These are phyloP conservation scores for Plasmodium gallinaceum DNA, from an alignment of 169 alveolate genomes.

Conservation along the genomic window DNA sequence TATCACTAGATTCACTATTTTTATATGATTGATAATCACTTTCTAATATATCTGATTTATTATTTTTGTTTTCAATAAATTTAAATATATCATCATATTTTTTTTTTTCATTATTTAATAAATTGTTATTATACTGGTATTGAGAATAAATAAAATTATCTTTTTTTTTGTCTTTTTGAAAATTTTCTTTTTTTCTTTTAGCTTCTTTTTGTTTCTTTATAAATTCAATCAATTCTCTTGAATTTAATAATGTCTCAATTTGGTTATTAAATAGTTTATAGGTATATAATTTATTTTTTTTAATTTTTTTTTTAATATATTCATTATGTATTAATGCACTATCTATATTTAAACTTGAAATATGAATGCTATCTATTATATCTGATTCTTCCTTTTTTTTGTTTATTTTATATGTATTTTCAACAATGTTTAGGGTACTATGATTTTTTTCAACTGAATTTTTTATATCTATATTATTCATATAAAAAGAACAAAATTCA, in stretches of 20 bases:
- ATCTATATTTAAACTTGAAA: slow-evolving; percentile 22
- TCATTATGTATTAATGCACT: slow-evolving; percentile 58
- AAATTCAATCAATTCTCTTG: slow-evolving; percentile 45
- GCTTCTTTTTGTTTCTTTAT: slow-evolving; percentile 53
- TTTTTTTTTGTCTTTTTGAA: slow-evolving; percentile 34
- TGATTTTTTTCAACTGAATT: slow-evolving; percentile 9
- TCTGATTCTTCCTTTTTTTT: slow-evolving; percentile 2
- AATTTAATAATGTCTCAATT: slow-evolving; percentile 42
- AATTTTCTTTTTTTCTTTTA: slow-evolving; percentile 19
- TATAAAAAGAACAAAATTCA: slow-evolving; percentile 36
- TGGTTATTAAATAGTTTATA: slow-evolving; percentile 47
- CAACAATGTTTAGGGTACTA: neutral
- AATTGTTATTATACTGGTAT: neutral
- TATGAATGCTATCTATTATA: neutral
- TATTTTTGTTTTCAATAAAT: slow-evolving; percentile 21
- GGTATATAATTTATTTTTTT: slow-evolving; percentile 57
- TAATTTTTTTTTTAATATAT: slow-evolving; percentile 68
- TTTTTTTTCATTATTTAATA: slow-evolving; percentile 28
- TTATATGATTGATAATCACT: slow-evolving; percentile 49
- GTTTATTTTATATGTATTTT: neutral
- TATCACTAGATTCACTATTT: slow-evolving; percentile 67
- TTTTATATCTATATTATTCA: slow-evolving; percentile 43
- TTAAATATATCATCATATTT: slow-evolving; percentile 2
- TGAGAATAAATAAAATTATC: slow-evolving; percentile 31
- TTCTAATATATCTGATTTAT: slow-evolving; percentile 17